Evolutionary conservation across 2,329 filamentous ascomycete genomes (phyloP), one percentile per base, ranked within the genome.

Genomic region (Pseudonectria buxi): DNA sequence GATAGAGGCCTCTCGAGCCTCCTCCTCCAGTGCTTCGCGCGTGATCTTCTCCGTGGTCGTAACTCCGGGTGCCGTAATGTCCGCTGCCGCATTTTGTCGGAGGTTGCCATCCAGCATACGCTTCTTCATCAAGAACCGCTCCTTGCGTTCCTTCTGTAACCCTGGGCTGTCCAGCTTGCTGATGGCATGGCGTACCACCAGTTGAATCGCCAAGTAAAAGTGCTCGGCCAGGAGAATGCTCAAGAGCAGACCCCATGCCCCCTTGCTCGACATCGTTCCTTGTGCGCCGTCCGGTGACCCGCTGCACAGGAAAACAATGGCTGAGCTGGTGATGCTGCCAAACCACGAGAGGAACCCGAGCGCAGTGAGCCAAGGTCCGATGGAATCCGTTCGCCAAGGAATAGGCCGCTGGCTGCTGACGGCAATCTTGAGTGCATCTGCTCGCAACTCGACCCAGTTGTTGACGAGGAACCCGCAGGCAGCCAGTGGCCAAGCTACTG

Each of bases 391-490:
- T 35, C 92, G 79, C 75, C 84, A 87, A 1, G 92, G 92, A 26
- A 86, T 86, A 0, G 92, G 92, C 4, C 92, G 81, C 53, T 90
- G 83, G 69, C 86, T 89, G 59, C 89, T 83, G 31, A 87, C 72
- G 37, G 88, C 88, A 51, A 96, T 94, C 61, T 98, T 98, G 65
- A 95, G 75, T 3, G 90, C 89, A 56, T 98, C 92, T 1, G 86
- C 86, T 28, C 92, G 84, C 26, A 96, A 75, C 58, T 96, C 92
- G 38, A 98, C 68, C 88, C 90, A 96, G 65, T 96, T 94, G 65
- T 96, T 96, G 61, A 92, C 68, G 10, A 96, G 67, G 66, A 96
- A 96, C 2, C 84, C 90, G 37, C 87, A 72, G 2, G 84, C 82
- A 0, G 90, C 89, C n/a, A 96, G 68, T 0, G 92, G 92, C 92